A percentile compares a stretch with the other conserved stretches of the same genome.
These are phyloP conservation scores for Tetraselmis chui DNA, from an alignment of 139 green algal genomes.

Conservation along the genomic window DNA sequence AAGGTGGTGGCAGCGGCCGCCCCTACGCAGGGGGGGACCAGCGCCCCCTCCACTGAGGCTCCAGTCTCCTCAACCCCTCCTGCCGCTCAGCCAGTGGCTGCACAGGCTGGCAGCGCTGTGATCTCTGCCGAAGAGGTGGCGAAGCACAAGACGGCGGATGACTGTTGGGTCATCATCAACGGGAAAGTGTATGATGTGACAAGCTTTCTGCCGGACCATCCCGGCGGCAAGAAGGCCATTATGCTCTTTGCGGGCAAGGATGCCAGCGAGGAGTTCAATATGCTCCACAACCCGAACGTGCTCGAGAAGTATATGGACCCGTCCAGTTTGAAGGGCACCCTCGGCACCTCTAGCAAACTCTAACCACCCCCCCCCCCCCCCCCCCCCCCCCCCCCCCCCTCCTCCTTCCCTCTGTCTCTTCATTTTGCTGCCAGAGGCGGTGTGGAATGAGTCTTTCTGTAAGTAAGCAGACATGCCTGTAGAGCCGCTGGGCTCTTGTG, in stretches of 20 bases:
- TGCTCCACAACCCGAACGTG: conserved; percentile 31
- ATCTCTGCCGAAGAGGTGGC: conserved; percentile 16
- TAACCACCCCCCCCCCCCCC: too few species aligned
- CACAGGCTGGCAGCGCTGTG: neutral
- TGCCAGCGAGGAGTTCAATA: conserved; percentile 35
- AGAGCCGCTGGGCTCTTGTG: too few species aligned
- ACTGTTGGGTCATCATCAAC: conserved; percentile 30
- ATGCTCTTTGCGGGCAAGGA: conserved; percentile 32
- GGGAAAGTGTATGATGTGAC: conserved; percentile 34
- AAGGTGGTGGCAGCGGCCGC: conserved; percentile 1
- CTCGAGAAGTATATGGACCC: conserved; percentile 26
- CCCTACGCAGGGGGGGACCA: neutral
- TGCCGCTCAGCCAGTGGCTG: neutral
- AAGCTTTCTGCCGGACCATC: conserved; percentile 29
- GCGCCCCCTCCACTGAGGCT: neutral
- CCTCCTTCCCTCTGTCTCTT: too few species aligned
- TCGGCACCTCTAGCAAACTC: neutral
- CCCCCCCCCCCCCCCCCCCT: too few species aligned
- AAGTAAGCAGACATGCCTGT: too few species aligned
- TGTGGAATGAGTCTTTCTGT: too few species aligned
- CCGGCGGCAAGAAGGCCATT: conserved; percentile 31
- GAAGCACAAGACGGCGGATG: conserved; percentile 30
- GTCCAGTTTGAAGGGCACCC: neutral
- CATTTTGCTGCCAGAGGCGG: too few species aligned
- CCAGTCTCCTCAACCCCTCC: neutral